Evolutionary conservation across 306 rosid species (phyloP).

Genomic region (Corylus avellana): DNA sequence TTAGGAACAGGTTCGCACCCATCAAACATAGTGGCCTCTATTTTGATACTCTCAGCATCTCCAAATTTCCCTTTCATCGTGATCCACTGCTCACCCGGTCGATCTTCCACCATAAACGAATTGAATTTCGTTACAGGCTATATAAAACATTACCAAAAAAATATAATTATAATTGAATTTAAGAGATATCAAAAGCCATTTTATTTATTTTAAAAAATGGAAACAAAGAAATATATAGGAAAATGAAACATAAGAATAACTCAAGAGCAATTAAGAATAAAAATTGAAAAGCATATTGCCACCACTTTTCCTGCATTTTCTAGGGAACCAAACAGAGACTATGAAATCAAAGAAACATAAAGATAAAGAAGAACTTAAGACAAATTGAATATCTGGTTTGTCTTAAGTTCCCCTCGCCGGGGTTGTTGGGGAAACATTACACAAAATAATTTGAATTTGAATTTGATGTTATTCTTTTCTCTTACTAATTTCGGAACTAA

Average conservation of each 20-base stretch:
- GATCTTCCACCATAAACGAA: conserved; percentile 66
- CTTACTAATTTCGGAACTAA: too few species aligned
- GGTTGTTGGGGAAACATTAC: too few species aligned
- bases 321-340: conserved; percentile 3
- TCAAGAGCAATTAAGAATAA: background rate
- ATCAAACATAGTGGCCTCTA: conserved; percentile 86
- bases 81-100: conserved; percentile 70
- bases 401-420: too few species aligned
- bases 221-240: background rate
- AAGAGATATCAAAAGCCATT: background rate
- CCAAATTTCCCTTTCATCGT: conserved; percentile 57
- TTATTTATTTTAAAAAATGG: background rate
- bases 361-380: background rate
- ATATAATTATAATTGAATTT: background rate
- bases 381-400: too few species aligned
- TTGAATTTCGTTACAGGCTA: conserved; percentile 63
- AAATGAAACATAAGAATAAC: background rate
- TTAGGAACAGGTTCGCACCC: conserved; percentile 54
- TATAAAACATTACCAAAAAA: background rate
- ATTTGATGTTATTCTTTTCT: too few species aligned
- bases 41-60: conserved; percentile 60
- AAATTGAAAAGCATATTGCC: background rate
- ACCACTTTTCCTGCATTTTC: conserved; percentile 1
- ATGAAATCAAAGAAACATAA: background rate
- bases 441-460: too few species aligned